These are phyloP conservation scores for Phytophthora pistaciae DNA, from an alignment of 352 stramenopile species.

Conservation along the genomic window DNA sequence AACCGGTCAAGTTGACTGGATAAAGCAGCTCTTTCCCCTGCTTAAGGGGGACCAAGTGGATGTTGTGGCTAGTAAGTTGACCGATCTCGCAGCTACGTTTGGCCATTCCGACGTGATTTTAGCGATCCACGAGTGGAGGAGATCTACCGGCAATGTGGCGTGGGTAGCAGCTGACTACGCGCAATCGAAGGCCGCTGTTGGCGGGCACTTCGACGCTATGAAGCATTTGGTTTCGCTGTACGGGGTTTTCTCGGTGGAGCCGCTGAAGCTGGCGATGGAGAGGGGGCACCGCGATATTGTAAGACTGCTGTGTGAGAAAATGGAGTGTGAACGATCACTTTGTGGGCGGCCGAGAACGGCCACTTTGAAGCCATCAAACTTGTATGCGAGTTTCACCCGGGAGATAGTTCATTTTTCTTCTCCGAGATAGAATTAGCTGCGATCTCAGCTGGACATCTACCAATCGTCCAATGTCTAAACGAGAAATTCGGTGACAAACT, in stretches of 20 bases:
- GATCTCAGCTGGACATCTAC: neutral
- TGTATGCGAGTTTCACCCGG: neutral
- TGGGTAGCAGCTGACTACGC: neutral
- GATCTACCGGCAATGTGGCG: neutral
- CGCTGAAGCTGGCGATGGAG: neutral
- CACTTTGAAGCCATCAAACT: neutral
- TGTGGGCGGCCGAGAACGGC: neutral
- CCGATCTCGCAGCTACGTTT: neutral
- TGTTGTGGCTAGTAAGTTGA: neutral
- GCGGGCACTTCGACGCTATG: neutral
- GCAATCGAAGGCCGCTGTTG: neutral
- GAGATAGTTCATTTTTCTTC: neutral
- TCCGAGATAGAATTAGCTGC: neutral
- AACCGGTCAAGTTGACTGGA: neutral
- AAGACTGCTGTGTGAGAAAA: neutral
- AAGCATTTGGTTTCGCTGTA: neutral
- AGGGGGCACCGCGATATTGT: neutral
- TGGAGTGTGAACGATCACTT: neutral
- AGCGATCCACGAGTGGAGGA: neutral
- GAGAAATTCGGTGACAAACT: constrained; percentile 5
- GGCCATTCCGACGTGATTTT: neutral
- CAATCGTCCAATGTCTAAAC: neutral
- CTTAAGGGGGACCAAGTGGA: too few species aligned
- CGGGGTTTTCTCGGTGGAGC: neutral
- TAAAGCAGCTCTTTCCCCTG: too few species aligned